Percentiles rank a stretch among this genome's conserved stretches.
Evolutionary conservation across 345 rosid species (phyloP).

Genomic region (Carallia pectinifolia): DNA sequence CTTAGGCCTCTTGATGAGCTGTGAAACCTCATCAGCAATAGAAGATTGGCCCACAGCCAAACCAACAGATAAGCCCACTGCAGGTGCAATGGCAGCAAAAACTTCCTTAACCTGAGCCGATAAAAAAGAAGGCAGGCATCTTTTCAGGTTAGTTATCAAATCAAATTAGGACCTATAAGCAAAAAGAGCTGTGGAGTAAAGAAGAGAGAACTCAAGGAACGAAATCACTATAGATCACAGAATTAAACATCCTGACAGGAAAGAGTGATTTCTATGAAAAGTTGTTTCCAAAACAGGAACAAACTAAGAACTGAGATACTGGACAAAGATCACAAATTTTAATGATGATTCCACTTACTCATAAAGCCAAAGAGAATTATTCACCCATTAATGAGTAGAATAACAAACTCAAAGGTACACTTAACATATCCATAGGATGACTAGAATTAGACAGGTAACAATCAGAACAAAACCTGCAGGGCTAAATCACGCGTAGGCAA

Average conservation of each 20-base stretch:
- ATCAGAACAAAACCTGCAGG: slow-evolving; percentile 51
- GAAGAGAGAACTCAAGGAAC: not conserved
- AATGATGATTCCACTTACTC: not conserved
- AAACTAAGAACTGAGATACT: not conserved
- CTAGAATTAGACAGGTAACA: not conserved
- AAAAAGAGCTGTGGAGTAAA: not conserved
- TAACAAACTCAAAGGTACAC: not conserved
- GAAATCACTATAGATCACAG: not conserved
- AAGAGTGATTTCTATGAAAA: not conserved
- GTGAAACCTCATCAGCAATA: slow-evolving; percentile 75
- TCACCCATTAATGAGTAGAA: not conserved
- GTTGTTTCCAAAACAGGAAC: not conserved
- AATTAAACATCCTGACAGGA: not conserved
- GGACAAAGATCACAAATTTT: not conserved
- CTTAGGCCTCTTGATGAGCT: slow-evolving; percentile 67
- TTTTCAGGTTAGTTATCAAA: not conserved
- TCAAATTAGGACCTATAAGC: not conserved
- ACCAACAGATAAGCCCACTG: slow-evolving; percentile 91
- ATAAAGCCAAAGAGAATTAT: not conserved
- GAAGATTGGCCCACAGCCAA: slow-evolving; percentile 95
- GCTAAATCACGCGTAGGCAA: slow-evolving; percentile 97
- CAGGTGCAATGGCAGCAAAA: slow-evolving; percentile 85
- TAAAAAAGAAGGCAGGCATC: not conserved
- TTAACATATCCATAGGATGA: not conserved
- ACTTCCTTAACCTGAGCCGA: slow-evolving; percentile 76